phyloP scores from a whole-genome alignment of 1,139 yeast species.

The Entelexis sorbosivorans region DNA sequence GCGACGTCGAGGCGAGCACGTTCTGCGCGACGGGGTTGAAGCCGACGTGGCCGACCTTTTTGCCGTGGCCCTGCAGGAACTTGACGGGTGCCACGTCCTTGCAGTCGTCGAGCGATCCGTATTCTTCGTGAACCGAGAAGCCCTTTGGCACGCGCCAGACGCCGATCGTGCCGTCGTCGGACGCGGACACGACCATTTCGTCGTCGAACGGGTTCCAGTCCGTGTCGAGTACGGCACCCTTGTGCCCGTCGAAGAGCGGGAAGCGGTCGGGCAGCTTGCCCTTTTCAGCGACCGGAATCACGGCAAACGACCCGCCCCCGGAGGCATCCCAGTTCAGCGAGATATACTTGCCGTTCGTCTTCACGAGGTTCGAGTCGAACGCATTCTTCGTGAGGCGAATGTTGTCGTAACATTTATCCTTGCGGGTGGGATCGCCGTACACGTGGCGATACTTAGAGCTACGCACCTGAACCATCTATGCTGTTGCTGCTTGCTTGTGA shows the following conservation, averaged over 20 bases:
- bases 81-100: constrained; percentile 61
- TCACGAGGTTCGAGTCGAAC: constrained; percentile 85
- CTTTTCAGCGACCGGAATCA: constrained; percentile 70
- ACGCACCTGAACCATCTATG: constrained; percentile 44
- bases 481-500: neutral
- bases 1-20: constrained; percentile 78
- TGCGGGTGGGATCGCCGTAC: constrained; percentile 82
- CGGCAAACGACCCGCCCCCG: constrained; percentile 96
- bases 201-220: constrained; percentile 87
- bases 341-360: constrained; percentile 71
- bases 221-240: constrained; percentile 88
- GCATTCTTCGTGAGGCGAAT: constrained; percentile 59
- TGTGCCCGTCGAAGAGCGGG: constrained; percentile 89
- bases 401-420: constrained; percentile 81
- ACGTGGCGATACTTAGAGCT: constrained; percentile 96
- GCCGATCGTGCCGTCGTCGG: constrained; percentile 84
- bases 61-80: constrained; percentile 68
- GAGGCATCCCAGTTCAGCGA: constrained; percentile 89
- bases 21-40: constrained; percentile 84
- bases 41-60: constrained; percentile 87
- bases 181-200: constrained; percentile 64
- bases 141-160: constrained; percentile 80
- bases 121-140: constrained; percentile 54
- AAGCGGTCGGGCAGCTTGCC: constrained; percentile 95
- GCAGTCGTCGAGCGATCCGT: constrained; percentile 42